These are phyloP conservation scores for Volvox carteri DNA, from an alignment of 163 green algal species.

Conservation along the genomic window DNA sequence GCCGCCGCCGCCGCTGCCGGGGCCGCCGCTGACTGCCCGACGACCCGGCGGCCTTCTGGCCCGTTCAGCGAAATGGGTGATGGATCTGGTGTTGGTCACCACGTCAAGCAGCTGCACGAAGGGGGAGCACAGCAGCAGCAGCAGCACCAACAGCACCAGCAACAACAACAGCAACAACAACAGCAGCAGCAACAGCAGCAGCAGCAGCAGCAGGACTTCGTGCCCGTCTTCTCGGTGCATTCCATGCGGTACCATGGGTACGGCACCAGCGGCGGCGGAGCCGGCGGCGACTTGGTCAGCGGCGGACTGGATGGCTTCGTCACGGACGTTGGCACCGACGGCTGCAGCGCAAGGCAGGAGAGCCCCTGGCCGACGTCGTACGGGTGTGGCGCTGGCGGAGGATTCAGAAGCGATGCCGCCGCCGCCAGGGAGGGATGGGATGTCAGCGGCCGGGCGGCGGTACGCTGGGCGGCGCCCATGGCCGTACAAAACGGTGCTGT, in stretches of 20 bases:
- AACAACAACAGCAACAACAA: background rate
- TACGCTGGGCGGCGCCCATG: constrained; percentile 17
- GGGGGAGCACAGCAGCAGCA: background rate
- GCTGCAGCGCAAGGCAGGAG: background rate
- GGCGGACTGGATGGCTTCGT: background rate
- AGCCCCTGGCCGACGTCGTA: background rate
- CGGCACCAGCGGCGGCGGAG: background rate
- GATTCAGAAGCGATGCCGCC: background rate
- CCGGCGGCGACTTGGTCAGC: background rate
- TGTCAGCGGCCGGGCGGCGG: background rate
- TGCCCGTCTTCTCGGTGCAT: background rate
- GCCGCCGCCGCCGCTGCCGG: background rate
- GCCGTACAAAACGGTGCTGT: background rate
- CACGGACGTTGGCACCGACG: background rate
- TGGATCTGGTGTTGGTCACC: background rate
- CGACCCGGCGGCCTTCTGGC: too few relatives aligned
- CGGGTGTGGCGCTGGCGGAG: background rate
- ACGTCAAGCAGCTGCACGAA: background rate
- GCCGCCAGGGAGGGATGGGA: background rate
- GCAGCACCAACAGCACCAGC: background rate
- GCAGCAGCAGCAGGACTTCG: background rate
- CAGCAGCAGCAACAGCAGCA: background rate
- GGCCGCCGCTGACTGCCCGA: background rate
- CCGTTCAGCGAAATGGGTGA: too few relatives aligned
- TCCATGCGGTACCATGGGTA: background rate